Evolutionary conservation across 164 flowering plant species (phyloP), one percentile per base, ranked within the genome.

Genomic region (Cinnamomum chago): DNA sequence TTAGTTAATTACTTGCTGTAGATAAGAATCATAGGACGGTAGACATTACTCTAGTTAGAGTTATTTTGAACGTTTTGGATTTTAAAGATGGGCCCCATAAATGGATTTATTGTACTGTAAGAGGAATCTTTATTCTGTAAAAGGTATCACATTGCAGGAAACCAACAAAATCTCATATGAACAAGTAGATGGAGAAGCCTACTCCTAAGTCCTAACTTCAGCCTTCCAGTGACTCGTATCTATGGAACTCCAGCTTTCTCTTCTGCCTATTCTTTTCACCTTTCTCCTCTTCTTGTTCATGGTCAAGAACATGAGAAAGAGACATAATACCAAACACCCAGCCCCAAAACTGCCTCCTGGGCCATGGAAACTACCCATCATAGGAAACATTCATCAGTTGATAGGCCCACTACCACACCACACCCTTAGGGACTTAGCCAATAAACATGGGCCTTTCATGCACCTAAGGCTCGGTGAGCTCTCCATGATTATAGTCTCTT

Each of bases 401-500:
- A 14, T 74, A 22, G 58, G 65, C 2, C 10, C 50, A 7, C 55
- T n/a, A 3, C 70, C 72, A 28, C 71, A 67, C 40, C 62, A 24
- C 9, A 6, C 66, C 55, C 72, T 74, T 12, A 3, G 30, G 18
- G 55, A 58, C 66, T 23, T 74, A 10, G 65, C 76, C 24, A 27
- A 30, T 2, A 67, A 58, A 23, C 22, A 67, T 55, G 65, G 72
- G 6, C 76, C 76, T 24, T n/a, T 74, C 50, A 67, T 74, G 76
- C 65, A 50, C 18, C 24, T 66, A 17, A 23, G 14, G 62, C 66
- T 74, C 18, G 76, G 76, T 13, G 47, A 52, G 25, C 24, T 74
- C 47, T 60, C 76, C 15, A 50, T 30, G 47, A 18, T 68, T 13
- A 73, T 81, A 9, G 65, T 78, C 72, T 78, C 83, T 25, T 81